These are phyloP conservation scores for Trichoderma parareesei DNA, from an alignment of 495 filamentous ascomycete genomes.

Conservation along the genomic window DNA sequence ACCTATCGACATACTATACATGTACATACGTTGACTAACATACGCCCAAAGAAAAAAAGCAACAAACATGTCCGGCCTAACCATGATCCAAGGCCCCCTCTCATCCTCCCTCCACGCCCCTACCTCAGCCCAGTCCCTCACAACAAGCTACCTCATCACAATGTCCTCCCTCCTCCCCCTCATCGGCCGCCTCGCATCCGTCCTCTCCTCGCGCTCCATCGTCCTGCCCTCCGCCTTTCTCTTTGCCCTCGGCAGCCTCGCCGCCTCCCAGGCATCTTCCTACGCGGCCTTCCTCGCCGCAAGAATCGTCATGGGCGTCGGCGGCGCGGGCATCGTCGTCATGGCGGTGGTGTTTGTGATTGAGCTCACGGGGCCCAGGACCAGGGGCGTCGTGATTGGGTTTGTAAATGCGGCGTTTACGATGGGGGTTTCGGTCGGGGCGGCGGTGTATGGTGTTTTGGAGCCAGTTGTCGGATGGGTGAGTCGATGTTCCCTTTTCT, in stretches of 20 bases:
- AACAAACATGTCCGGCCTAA: slow-evolving; percentile 66
- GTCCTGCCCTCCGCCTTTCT: slow-evolving; percentile 47
- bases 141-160: slow-evolving; percentile 63
- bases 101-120: slow-evolving; percentile 65
- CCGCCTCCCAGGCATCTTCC: slow-evolving; percentile 48
- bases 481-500: slow-evolving; percentile 19
- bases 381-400: slow-evolving; percentile 62
- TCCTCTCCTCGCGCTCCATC: slow-evolving; percentile 58
- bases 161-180: slow-evolving; percentile 59
- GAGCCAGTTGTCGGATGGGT: slow-evolving; percentile 61
- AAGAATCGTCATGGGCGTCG: slow-evolving; percentile 54
- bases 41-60: slow-evolving; percentile 28
- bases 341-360: slow-evolving; percentile 61
- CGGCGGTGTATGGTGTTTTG: slow-evolving; percentile 59
- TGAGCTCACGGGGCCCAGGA: slow-evolving; percentile 53
- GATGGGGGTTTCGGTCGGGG: slow-evolving; percentile 60
- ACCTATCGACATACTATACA: no score
- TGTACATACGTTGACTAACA: neutral
- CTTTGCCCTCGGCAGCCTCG: slow-evolving; percentile 52
- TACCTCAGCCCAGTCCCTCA: slow-evolving; percentile 65
- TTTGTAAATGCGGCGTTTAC: slow-evolving; percentile 53
- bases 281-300: slow-evolving; percentile 58
- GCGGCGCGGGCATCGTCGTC: slow-evolving; percentile 58
- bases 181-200: slow-evolving; percentile 54
- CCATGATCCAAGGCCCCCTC: slow-evolving; percentile 65